A percentile compares a stretch with the other conserved stretches of the same genome.
Conservation (phyloP, 495 filamentous ascomycete genomes). For the Aspergillus baeticus region DNA sequence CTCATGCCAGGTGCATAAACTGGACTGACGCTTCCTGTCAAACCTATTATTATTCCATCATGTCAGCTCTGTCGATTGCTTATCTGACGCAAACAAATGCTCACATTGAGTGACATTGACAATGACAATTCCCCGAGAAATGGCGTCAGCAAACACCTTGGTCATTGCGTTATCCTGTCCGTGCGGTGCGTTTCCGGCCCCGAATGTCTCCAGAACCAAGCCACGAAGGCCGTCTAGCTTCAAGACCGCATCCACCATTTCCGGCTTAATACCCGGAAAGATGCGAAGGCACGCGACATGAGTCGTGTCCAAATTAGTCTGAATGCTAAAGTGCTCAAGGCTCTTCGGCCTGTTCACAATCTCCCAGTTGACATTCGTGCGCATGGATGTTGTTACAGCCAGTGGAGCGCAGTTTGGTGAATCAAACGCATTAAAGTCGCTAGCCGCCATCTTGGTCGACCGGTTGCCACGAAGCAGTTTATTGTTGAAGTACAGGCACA, state of each 20-base stretch:
- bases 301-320: slow-evolving; percentile 75
- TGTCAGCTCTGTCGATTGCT: background rate
- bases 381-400: slow-evolving; percentile 74
- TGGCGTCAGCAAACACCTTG: slow-evolving; percentile 73
- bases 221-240: slow-evolving; percentile 75
- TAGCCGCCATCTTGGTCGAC: slow-evolving; percentile 84
- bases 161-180: slow-evolving; percentile 82
- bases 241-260: slow-evolving; percentile 91
- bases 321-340: slow-evolving; percentile 73
- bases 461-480: slow-evolving; percentile 90
- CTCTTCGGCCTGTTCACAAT: slow-evolving; percentile 72
- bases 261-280: slow-evolving; percentile 92
- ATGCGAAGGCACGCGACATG: slow-evolving; percentile 93
- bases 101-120: slow-evolving; percentile 94
- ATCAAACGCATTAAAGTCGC: slow-evolving; percentile 81
- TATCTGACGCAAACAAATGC: background rate
- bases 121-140: slow-evolving; percentile 78
- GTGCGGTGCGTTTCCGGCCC: slow-evolving; percentile 88
- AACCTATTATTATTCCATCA: slow-evolving; percentile 39
- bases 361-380: slow-evolving; percentile 82
- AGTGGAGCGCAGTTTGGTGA: slow-evolving; percentile 81
- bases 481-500: slow-evolving; percentile 94
- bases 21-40: slow-evolving; percentile 83
- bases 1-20: slow-evolving; percentile 90
- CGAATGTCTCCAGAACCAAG: slow-evolving; percentile 91